Evolutionary conservation across 306 rosid genomes (phyloP).

Genomic region (Casuarina cunninghamiana): DNA sequence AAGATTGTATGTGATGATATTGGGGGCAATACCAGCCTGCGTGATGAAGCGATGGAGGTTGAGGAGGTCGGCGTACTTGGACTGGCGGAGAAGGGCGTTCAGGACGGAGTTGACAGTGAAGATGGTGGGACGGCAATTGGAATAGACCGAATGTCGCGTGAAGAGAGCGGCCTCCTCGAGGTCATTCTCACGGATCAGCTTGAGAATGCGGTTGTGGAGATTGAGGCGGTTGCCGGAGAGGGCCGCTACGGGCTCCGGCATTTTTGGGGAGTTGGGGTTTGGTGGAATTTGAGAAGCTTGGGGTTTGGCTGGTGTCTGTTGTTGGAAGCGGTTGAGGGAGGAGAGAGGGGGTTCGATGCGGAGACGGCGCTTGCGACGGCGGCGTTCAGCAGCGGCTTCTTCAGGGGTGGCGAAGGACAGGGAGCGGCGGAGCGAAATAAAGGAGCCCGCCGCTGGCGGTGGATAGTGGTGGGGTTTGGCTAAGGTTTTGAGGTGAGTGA

Average conservation of each 20-base stretch:
- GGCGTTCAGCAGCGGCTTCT: slow-evolving; percentile 97
- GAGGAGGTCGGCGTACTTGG: slow-evolving; percentile 79
- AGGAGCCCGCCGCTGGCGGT: slow-evolving; percentile 23
- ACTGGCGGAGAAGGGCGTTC: slow-evolving; percentile 75
- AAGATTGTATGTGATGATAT: slow-evolving; percentile 77
- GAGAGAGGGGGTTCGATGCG: slow-evolving; percentile 96
- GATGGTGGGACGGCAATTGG: slow-evolving; percentile 91
- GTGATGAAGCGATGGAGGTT: slow-evolving; percentile 91
- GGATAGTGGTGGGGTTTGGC: slow-evolving; percentile 28
- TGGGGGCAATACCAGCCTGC: slow-evolving; percentile 91
- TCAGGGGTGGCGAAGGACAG: slow-evolving; percentile 89
- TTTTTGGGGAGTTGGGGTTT: slow-evolving; percentile 82
- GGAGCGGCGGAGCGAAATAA: slow-evolving; percentile 55
- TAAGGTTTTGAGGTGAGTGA: slow-evolving; percentile 50
- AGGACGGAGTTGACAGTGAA: slow-evolving; percentile 88
- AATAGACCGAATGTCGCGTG: slow-evolving; percentile 92
- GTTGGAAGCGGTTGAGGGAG: slow-evolving; percentile 66
- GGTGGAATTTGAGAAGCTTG: slow-evolving; percentile 44
- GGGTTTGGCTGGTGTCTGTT: slow-evolving; percentile 33
- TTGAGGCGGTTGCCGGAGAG: slow-evolving; percentile 78
- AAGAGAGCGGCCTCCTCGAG: slow-evolving; percentile 91
- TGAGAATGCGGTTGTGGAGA: slow-evolving; percentile 76
- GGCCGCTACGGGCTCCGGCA: slow-evolving; percentile 77
- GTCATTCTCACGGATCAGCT: slow-evolving; percentile 74
- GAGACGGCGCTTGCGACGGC: slow-evolving; percentile 92